Percentiles rank a stretch among this genome's conserved stretches.
These are phyloP conservation scores for Candida pseudoviswanathii DNA, from an alignment of 1,139 yeast genomes.

Conservation along the genomic window DNA sequence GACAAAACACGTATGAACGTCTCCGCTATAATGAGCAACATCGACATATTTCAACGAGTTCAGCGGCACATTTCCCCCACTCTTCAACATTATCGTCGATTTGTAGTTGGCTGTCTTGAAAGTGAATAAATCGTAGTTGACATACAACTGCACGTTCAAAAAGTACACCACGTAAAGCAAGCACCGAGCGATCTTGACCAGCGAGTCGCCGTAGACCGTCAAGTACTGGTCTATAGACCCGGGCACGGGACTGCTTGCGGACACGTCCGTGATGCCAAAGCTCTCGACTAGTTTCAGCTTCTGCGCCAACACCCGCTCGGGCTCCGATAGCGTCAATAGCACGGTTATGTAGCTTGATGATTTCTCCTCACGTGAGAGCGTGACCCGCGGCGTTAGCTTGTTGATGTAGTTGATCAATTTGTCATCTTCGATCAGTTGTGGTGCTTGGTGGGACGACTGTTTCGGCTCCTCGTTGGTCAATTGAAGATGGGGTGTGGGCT, in stretches of 20 bases:
- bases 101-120: conserved; percentile 35
- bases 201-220: conserved; percentile 27
- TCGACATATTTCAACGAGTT: conserved; percentile 15
- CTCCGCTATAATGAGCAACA: conserved; percentile 11
- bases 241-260: conserved; percentile 21
- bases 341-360: conserved; percentile 15
- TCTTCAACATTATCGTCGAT: conserved; percentile 13
- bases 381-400: conserved; percentile 11
- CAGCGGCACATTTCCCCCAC: neutral
- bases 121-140: conserved; percentile 24
- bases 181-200: conserved; percentile 23
- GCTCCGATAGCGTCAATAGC: conserved; percentile 30
- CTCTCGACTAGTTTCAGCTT: conserved; percentile 16
- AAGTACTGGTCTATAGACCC: conserved; percentile 35
- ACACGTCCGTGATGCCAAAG: conserved; percentile 24
- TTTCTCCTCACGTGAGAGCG: neutral
- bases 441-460: neutral
- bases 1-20: conserved; percentile 15
- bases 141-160: conserved; percentile 27
- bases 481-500: neutral
- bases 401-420: conserved; percentile 15
- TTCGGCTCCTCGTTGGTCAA: conserved; percentile 2
- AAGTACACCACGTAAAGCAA: conserved; percentile 24
- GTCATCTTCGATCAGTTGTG: conserved; percentile 9
- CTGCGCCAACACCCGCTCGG: conserved; percentile 12